phyloP scores from a whole-genome alignment of 2,329 filamentous ascomycete species.

The Fusarium newnesense region DNA sequence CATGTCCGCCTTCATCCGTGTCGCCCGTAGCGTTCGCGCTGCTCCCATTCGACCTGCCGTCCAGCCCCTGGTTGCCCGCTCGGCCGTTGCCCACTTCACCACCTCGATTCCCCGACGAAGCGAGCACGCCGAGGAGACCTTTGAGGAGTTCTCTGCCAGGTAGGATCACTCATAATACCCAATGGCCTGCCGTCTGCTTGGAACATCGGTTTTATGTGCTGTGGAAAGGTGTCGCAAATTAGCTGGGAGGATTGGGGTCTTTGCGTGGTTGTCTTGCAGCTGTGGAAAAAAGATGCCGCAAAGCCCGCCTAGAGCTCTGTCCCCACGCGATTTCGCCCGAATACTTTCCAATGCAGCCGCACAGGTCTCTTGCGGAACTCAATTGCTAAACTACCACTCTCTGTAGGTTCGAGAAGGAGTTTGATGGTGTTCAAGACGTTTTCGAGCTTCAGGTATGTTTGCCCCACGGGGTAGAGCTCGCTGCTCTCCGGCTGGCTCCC shows the following conservation, averaged over 20 bases:
- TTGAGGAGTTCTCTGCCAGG: conserved; percentile 98
- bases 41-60: conserved; percentile 68
- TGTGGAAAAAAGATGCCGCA: conserved; percentile 43
- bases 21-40: conserved; percentile 75
- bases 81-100: conserved; percentile 71
- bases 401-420: conserved; percentile 97
- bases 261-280: conserved; percentile 18
- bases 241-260: not conserved
- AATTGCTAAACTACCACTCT: conserved; percentile 44
- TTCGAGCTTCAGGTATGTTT: conserved; percentile 94
- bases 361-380: conserved; percentile 27
- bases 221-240: conserved; percentile 1
- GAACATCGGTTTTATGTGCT: not conserved
- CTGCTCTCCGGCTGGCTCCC: conserved; percentile 34
- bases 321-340: conserved; percentile 44
- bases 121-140: conserved; percentile 92
- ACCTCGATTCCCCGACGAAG: conserved; percentile 66
- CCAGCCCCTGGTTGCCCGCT: conserved; percentile 65
- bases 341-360: conserved; percentile 41
- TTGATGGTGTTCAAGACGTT: conserved; percentile 95
- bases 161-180: conserved; percentile 60
- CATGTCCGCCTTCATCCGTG: conserved; percentile 76
- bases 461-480: conserved; percentile 37
- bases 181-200: conserved; percentile 27
- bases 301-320: conserved; percentile 35